phyloP scores from a whole-genome alignment of 179 eudicot genomes.

The Camellia oleifera region DNA sequence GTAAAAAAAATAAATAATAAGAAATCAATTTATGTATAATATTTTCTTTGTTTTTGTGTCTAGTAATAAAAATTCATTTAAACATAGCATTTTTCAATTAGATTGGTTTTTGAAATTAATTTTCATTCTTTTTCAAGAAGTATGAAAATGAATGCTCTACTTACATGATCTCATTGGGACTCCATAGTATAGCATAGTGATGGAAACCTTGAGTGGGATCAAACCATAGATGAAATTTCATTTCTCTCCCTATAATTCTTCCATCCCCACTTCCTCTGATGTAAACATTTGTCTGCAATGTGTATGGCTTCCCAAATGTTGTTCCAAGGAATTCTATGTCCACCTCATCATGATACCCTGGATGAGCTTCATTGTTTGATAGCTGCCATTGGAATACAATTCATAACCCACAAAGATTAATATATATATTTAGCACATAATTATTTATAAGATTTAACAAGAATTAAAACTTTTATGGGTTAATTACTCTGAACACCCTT shows the following conservation, averaged over 20 bases:
- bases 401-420: background rate
- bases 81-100: no score
- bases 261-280: constrained; percentile 93
- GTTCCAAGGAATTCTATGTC: constrained; percentile 95
- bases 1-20: no score
- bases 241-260: constrained; percentile 80
- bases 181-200: constrained; percentile 87
- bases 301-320: constrained; percentile 81
- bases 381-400: constrained; percentile 41
- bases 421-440: background rate
- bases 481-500: no score
- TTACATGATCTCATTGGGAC: constrained; percentile 76
- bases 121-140: no score
- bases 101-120: no score
- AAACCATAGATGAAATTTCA: constrained; percentile 91
- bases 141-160: constrained; percentile 12
- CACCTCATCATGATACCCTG: constrained; percentile 89
- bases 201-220: constrained; percentile 88
- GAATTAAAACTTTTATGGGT: background rate
- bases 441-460: background rate
- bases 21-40: no score
- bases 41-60: no score
- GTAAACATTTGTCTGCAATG: constrained; percentile 87
- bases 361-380: constrained; percentile 80
- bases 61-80: no score